Percentiles rank a stretch among this genome's conserved stretches.
phyloP scores from a whole-genome alignment of 2,329 filamentous ascomycete genomes.

The Colletotrichum theobromicola region DNA sequence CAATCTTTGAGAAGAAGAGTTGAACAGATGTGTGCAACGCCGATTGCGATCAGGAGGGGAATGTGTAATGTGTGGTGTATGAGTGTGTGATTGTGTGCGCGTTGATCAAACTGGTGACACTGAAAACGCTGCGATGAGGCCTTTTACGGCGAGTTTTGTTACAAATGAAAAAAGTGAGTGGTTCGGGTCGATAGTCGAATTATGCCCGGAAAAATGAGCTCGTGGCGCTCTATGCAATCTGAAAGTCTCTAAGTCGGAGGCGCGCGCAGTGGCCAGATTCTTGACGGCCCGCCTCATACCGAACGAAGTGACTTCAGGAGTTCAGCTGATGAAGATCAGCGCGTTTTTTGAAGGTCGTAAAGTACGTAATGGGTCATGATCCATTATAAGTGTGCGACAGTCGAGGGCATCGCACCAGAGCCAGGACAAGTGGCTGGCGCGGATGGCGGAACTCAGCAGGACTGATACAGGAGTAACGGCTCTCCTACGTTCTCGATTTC shows the following conservation, averaged over 20 bases:
- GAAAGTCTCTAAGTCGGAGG: background rate
- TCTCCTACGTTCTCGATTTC: slow-evolving; percentile 99
- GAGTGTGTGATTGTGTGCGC: background rate
- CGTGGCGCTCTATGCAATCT: slow-evolving; percentile 2
- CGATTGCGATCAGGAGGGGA: slow-evolving; percentile 13
- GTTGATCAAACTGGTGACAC: slow-evolving; percentile 7
- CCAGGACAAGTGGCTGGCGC: background rate
- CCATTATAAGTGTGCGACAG: slow-evolving; percentile 14
- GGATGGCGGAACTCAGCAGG: slow-evolving; percentile 40
- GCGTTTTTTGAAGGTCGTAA: slow-evolving; percentile 19
- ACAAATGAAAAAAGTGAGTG: slow-evolving; percentile 15
- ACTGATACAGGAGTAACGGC: slow-evolving; percentile 89
- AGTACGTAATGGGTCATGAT: slow-evolving; percentile 24
- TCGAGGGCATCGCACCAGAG: background rate
- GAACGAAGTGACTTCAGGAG: background rate
- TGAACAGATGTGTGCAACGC: slow-evolving; percentile 17
- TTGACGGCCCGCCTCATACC: background rate
- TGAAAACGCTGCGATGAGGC: slow-evolving; percentile 5
- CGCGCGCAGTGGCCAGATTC: background rate
- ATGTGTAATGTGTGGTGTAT: background rate
- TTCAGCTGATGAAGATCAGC: slow-evolving; percentile 11
- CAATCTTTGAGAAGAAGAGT: slow-evolving; percentile 21
- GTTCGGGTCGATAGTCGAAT: slow-evolving; percentile 1
- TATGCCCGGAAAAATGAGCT: slow-evolving; percentile 2
- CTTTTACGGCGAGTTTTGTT: background rate